A percentile compares a stretch with the other conserved stretches of the same genome.
Conservation (phyloP, 169 alveolate species). For the Eimeria maxima region DNA sequence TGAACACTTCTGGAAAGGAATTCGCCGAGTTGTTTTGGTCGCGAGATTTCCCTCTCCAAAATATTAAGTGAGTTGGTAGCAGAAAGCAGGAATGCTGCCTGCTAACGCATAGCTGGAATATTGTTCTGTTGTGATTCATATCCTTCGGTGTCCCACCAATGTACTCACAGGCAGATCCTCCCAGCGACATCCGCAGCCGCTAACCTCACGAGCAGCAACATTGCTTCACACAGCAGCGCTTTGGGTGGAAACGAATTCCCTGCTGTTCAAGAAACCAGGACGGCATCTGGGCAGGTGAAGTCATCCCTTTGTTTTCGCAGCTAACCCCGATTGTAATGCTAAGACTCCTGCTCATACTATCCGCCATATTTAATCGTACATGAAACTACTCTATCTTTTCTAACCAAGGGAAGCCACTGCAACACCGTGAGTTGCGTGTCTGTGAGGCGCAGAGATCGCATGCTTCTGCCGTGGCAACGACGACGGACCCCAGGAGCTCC, state of each 20-base stretch:
- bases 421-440: background rate
- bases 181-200: background rate
- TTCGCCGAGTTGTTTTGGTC: constrained; percentile 39
- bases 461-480: background rate
- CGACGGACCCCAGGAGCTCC: constrained; percentile 30
- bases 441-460: background rate
- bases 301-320: background rate
- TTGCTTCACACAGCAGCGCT: background rate
- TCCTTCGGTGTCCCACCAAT: background rate
- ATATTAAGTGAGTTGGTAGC: background rate
- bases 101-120: background rate
- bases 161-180: background rate
- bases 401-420: background rate
- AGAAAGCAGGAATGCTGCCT: background rate
- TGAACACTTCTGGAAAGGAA: background rate
- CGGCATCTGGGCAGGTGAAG: constrained; percentile 56
- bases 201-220: background rate
- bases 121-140: background rate
- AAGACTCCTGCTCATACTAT: background rate
- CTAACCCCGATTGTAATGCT: background rate
- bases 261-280: background rate
- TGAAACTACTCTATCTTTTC: background rate
- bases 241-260: background rate
- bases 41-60: constrained; percentile 13
- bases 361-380: background rate